Evolutionary conservation across 75 land plant species (phyloP), one percentile per base, ranked within the genome.

Genomic region (Picea sitchensis): DNA sequence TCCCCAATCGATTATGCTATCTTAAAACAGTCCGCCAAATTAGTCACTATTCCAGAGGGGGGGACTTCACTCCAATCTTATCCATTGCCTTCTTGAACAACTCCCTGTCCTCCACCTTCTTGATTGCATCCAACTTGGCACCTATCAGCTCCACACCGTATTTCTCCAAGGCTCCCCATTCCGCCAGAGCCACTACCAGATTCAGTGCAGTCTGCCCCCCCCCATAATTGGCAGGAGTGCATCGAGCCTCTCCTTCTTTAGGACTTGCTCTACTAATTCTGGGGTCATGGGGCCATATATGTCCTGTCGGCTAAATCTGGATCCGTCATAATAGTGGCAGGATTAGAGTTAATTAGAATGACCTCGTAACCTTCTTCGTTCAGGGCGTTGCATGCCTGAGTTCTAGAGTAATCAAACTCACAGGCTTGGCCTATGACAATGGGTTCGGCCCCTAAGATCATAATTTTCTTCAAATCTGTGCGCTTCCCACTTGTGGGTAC

Each of bases 321-420:
- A 81, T 98, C 99, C 15, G 99, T 98, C 99, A 98, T 98, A 65
- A 98, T 95, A 2, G 99, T 98, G 26, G 99, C 99, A 54, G 99
- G 99, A 78, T 98, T 98, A 30, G 99, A 98, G 77, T 98, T 98
- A 4, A 98, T 87, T 44, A 98, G 85, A 14, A 98, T 77, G 14
- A 98, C 98, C 60, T 93, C 92, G 79, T 98, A 98, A 17, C 99
- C 99, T 79, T 98, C 99, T 67, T 98, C 98, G 21, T 86, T 92
- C 64, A 98, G 76, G 7, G 99, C 98, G 86, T 95, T 98, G 90
- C 98, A 95, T 1, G 99, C 99, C 75, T 98, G 99, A 0, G 99
- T 98, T 13, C 26, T 0, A 26, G 26, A 26, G 26, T 26, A 26
- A 26, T 26, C 26, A 26, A 26, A 26, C 26, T 26, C 26, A 26